Evolutionary conservation across 2,329 filamentous ascomycete species (phyloP), one percentile per base, ranked within the genome.

Genomic region (Trichophyton equinum): DNA sequence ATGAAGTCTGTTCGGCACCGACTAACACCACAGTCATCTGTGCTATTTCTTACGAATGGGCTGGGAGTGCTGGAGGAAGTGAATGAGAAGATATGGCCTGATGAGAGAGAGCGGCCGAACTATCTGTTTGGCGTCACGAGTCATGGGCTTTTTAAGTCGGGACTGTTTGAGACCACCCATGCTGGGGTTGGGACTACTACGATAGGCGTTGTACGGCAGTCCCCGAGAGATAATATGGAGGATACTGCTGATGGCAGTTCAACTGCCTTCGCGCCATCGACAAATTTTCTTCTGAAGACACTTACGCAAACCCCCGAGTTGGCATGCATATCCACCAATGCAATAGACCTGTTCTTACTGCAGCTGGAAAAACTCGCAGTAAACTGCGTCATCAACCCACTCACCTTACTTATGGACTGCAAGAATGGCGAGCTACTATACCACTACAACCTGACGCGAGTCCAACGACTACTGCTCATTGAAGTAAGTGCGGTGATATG

Each of bases 1-100:
- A 73, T 96, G 13, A 76, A 81, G 5, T 74, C 81, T 0, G 82
- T 95, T 59, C 79, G 85, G 1, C 80, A 84, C 64, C 82, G 89
- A 8, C 75, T 95, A n/a, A 79, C 82, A 49, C 76, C 81, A 2
- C 76, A 83, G 30, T 89, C 87, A 0, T 88, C 89, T 0, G 81
- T 96, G 6, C 84, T 88, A 62, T 81, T 95, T 60, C 72, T 95
- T 61, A 87, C 90, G 61, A 88, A 92, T 64, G 90, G 91, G 0
- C 82, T 97, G 73, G 92, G 94, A 0, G 77, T 90, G 1, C 78
- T 90, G n/a, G 91, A 97, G 57, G 81, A 85, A 57, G 79, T 96
- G 46, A 90, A 89, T 67, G 74, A 80, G 38, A 73, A 80, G 9
- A 72, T 95, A 30, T 96, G 96, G 66, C 80, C 82, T 0, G 81